Evolutionary conservation across 2,329 filamentous ascomycete genomes (phyloP).

Genomic region (Sporothrix pallida): DNA sequence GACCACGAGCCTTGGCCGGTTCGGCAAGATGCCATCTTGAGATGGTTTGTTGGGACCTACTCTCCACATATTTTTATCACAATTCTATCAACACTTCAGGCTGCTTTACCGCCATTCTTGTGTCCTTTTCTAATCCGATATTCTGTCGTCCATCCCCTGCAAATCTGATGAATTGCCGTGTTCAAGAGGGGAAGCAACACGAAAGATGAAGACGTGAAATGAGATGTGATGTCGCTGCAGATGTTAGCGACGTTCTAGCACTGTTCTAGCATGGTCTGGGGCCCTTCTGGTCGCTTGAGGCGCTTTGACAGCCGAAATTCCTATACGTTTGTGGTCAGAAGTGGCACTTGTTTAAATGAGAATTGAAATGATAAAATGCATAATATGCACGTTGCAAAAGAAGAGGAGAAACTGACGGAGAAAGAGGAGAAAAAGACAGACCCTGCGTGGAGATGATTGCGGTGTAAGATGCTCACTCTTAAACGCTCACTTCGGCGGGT

Average conservation of each 20-base stretch:
- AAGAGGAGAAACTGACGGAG: not conserved
- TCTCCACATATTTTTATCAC: not conserved
- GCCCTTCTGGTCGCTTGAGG: not conserved
- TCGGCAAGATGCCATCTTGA: not conserved
- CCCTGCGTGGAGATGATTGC: not conserved
- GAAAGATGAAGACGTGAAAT: not conserved
- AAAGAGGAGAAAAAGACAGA: not conserved
- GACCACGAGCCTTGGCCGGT: conserved; percentile 2
- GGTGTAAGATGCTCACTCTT: too few species aligned
- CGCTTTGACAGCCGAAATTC: not conserved
- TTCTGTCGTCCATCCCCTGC: not conserved
- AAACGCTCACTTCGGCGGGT: not conserved
- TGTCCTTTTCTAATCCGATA: not conserved
- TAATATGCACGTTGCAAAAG: not conserved
- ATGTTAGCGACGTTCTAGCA: conserved; percentile 14
- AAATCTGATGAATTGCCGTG: too few species aligned
- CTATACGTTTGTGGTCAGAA: not conserved
- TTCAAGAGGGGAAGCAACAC: not conserved
- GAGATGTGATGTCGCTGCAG: conserved; percentile 15
- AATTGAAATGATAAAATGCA: not conserved
- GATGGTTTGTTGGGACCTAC: not conserved
- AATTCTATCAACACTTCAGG: not conserved
- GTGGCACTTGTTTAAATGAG: conserved; percentile 7
- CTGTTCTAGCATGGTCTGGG: not conserved
- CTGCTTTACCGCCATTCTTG: not conserved